A percentile compares a stretch with the other conserved stretches of the same genome.
Conservation (phyloP, 495 filamentous ascomycete genomes). For the Hypoxylon crocopeplum region DNA sequence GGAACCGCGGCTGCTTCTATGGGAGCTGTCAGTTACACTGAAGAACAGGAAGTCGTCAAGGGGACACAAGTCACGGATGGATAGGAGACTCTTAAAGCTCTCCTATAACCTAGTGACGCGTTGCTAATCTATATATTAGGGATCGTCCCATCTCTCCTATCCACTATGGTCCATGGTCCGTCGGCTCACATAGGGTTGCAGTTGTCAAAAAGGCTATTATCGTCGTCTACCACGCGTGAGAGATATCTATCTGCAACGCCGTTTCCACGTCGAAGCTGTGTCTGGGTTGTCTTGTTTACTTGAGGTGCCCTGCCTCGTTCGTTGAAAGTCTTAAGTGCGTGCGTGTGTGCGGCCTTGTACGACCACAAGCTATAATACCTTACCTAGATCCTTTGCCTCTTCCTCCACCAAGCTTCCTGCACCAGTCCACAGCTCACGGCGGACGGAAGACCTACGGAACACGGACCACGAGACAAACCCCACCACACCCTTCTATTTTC, state of each 20-base stretch:
- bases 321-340: not conserved
- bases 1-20: conserved; percentile 21
- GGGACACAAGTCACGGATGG: conserved; percentile 25
- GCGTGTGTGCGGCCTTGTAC: conserved; percentile 15
- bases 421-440: conserved; percentile 5
- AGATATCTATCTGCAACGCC: conserved; percentile 29
- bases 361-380: conserved; percentile 27
- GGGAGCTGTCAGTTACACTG: conserved; percentile 23
- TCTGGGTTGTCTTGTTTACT: conserved; percentile 15
- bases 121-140: conserved; percentile 38
- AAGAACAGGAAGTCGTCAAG: conserved; percentile 23
- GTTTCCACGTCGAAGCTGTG: conserved; percentile 5
- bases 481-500: conserved; percentile 28
- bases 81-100: conserved; percentile 23
- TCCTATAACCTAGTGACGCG: conserved; percentile 38
- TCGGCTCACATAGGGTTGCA: conserved; percentile 37
- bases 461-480: conserved; percentile 24
- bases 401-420: conserved; percentile 14
- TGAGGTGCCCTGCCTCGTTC: conserved; percentile 7
- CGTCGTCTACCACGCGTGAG: conserved; percentile 22
- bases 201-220: conserved; percentile 38
- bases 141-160: conserved; percentile 37
- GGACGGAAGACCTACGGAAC: conserved; percentile 6
- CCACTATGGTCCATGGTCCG: conserved; percentile 27
- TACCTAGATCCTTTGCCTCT: not conserved